phyloP scores from a whole-genome alignment of 768 basidiomycete genomes.

The Mycena polygramma region DNA sequence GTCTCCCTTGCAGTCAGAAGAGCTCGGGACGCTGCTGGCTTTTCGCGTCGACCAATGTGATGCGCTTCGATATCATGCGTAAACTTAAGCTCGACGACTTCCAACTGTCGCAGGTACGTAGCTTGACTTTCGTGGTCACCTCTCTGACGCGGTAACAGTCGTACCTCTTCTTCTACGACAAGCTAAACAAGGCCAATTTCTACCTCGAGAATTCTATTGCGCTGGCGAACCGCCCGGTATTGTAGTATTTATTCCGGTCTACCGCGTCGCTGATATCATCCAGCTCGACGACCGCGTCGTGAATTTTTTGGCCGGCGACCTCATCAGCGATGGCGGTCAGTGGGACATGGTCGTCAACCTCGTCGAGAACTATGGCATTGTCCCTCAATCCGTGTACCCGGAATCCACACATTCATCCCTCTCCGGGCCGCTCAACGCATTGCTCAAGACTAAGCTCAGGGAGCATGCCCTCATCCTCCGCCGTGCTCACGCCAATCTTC shows the following conservation, averaged over 20 bases:
- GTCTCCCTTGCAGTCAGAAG: conserved; percentile 63
- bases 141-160: conserved; percentile 56
- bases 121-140: not conserved
- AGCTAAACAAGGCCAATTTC: conserved; percentile 94
- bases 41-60: conserved; percentile 91
- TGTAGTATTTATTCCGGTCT: too few species aligned
- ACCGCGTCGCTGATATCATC: not conserved
- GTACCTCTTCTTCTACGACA: conserved; percentile 97
- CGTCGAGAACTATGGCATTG: conserved; percentile 82
- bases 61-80: conserved; percentile 88
- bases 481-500: conserved; percentile 66
- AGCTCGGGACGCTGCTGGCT: conserved; percentile 95
- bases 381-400: conserved; percentile 87
- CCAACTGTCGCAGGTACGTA: conserved; percentile 84
- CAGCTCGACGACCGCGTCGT: conserved; percentile 87
- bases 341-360: conserved; percentile 89
- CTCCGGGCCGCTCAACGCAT: conserved; percentile 76
- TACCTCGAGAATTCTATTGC: conserved; percentile 92
- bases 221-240: conserved; percentile 78
- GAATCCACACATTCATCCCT: conserved; percentile 88
- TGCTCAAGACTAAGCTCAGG: conserved; percentile 92
- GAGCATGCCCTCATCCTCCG: conserved; percentile 92
- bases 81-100: conserved; percentile 89
- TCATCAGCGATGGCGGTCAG: conserved; percentile 93
- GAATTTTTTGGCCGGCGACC: conserved; percentile 78